Conservation (phyloP, 2,329 filamentous ascomycete genomes). For the Colletotrichum sansevieriae region DNA sequence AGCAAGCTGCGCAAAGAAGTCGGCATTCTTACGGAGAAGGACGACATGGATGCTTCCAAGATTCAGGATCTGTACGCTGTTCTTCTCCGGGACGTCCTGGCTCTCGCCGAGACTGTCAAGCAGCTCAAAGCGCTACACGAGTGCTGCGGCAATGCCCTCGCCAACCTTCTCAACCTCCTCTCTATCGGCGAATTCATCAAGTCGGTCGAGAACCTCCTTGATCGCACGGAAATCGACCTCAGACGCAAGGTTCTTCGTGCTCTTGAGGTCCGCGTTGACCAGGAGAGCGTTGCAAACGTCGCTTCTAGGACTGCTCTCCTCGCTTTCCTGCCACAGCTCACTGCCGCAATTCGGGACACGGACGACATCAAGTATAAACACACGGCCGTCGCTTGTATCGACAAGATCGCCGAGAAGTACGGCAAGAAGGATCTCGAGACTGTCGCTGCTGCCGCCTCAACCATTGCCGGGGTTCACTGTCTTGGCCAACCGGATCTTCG, state of each 20-base stretch:
- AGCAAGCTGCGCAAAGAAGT: constrained; percentile 69
- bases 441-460: constrained; percentile 80
- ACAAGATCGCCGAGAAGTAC: constrained; percentile 94
- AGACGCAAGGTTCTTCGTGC: constrained; percentile 85
- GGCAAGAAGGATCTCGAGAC: constrained; percentile 89
- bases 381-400: constrained; percentile 88
- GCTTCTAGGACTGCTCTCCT: constrained; percentile 79
- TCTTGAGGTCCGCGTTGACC: constrained; percentile 82
- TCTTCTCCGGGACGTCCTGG: constrained; percentile 74
- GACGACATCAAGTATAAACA: constrained; percentile 82
- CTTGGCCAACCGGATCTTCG: constrained; percentile 80
- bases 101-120: constrained; percentile 75
- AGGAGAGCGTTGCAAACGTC: constrained; percentile 77
- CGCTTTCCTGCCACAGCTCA: constrained; percentile 83
- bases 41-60: constrained; percentile 76
- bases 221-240: constrained; percentile 79
- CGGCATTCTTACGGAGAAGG: constrained; percentile 67
- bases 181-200: constrained; percentile 92
- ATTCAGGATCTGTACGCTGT: constrained; percentile 77
- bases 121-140: constrained; percentile 66
- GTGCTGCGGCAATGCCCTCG: constrained; percentile 77
- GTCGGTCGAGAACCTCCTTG: constrained; percentile 84
- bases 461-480: constrained; percentile 81
- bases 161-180: constrained; percentile 84
- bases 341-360: constrained; percentile 80